Percentiles rank a stretch among this genome's conserved stretches.
These are phyloP conservation scores for Posidonia australis DNA, from an alignment of 106 monocot genomes.

Conservation along the genomic window DNA sequence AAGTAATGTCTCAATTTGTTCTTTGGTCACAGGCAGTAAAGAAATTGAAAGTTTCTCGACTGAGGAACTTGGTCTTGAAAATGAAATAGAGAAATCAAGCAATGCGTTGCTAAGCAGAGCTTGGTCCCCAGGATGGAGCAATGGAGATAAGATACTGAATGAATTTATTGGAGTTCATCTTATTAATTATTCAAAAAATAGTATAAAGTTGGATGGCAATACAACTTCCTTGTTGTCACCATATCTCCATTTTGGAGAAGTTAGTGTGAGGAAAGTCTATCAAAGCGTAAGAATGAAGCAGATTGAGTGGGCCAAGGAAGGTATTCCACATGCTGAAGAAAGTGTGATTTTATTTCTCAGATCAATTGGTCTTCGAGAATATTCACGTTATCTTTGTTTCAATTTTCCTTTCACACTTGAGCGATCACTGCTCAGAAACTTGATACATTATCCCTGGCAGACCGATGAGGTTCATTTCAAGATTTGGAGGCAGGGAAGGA, in stretches of 20 bases:
- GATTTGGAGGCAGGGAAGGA: slow-evolving; percentile 77
- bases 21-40: slow-evolving; percentile 24
- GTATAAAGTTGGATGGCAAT: slow-evolving; percentile 52
- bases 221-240: slow-evolving; percentile 77
- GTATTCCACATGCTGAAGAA: slow-evolving; percentile 35
- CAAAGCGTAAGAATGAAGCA: slow-evolving; percentile 52
- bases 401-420: slow-evolving; percentile 89
- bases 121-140: slow-evolving; percentile 85
- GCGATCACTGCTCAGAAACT: slow-evolving; percentile 55
- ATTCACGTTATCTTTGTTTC: slow-evolving; percentile 88
- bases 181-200: slow-evolving; percentile 37
- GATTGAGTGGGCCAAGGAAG: slow-evolving; percentile 64
- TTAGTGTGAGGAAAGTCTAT: slow-evolving; percentile 74
- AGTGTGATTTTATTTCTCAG: slow-evolving; percentile 61
- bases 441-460: slow-evolving; percentile 71
- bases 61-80: slow-evolving; percentile 81
- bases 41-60: slow-evolving; percentile 41
- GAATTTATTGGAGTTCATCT: slow-evolving; percentile 49
- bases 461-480: slow-evolving; percentile 56
- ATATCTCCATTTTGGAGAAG: slow-evolving; percentile 84
- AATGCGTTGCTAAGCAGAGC: slow-evolving; percentile 72
- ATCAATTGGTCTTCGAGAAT: slow-evolving; percentile 75
- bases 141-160: slow-evolving; percentile 52
- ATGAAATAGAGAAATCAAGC: slow-evolving; percentile 64
- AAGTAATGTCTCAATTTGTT: background rate